phyloP scores from a whole-genome alignment of 768 basidiomycete species.

The Suillus tomentosus region DNA sequence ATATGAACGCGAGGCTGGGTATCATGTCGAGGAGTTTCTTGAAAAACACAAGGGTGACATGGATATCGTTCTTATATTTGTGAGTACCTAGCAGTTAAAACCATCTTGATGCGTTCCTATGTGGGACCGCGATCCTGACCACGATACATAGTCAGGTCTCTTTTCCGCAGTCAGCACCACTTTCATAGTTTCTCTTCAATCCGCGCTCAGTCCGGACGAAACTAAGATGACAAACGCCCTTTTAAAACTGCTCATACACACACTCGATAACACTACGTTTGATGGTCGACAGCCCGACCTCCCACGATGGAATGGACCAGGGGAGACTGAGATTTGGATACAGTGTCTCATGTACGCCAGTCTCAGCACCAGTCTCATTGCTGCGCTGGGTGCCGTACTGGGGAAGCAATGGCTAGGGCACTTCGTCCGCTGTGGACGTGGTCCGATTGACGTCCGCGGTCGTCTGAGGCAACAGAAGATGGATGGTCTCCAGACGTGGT shows the following conservation, averaged over 20 bases:
- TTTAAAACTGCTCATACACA: constrained; percentile 16
- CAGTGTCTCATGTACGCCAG: constrained; percentile 26
- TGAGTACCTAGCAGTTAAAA: constrained; percentile 8
- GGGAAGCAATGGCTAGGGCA: constrained; percentile 32
- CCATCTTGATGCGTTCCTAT: background rate
- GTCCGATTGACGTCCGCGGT: constrained; percentile 22
- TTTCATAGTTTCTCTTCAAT: constrained; percentile 39
- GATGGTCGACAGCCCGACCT: constrained; percentile 6
- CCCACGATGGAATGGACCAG: constrained; percentile 18
- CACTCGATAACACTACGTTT: constrained; percentile 13
- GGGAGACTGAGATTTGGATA: constrained; percentile 12
- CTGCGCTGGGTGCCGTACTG: constrained; percentile 27
- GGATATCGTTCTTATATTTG: constrained; percentile 26
- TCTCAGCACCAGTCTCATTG: constrained; percentile 25
- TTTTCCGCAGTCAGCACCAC: constrained; percentile 41
- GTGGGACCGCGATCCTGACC: background rate
- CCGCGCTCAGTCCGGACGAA: constrained; percentile 32
- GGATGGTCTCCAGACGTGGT: constrained; percentile 17
- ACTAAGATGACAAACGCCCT: constrained; percentile 22
- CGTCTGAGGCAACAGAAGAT: constrained; percentile 11
- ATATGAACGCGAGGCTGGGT: constrained; percentile 19
- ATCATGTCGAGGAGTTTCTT: constrained; percentile 20
- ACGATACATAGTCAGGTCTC: constrained; percentile 35
- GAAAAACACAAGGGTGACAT: constrained; percentile 22
- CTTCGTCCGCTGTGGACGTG: constrained; percentile 21